Evolutionary conservation across 1,139 yeast species (phyloP).

Genomic region (Chernovozyma aurita): DNA sequence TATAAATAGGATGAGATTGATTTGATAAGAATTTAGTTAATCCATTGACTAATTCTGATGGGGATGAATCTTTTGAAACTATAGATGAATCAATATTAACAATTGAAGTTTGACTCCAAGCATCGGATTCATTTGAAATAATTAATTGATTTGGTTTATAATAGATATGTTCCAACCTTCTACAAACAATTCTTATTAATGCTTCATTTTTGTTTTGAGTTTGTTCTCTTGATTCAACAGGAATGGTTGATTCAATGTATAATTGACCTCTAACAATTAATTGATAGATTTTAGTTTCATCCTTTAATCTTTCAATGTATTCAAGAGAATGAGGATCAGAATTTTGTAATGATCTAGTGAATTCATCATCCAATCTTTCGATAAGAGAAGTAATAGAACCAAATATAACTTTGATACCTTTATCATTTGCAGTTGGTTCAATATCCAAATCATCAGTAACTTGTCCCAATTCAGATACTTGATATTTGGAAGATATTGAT

Average conservation of each 20-base stretch:
- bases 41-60: constrained; percentile 52
- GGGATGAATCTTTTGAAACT: constrained; percentile 27
- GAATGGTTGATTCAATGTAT: constrained; percentile 67
- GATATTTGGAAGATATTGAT: constrained; percentile 40
- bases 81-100: constrained; percentile 25
- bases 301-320: constrained; percentile 85
- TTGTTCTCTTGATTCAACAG: constrained; percentile 32
- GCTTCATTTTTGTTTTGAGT: constrained; percentile 47
- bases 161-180: constrained; percentile 90
- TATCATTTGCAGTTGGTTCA: constrained; percentile 62
- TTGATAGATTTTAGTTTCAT: constrained; percentile 73
- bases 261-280: constrained; percentile 81
- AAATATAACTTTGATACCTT: constrained; percentile 68
- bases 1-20: constrained; percentile 63
- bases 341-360: constrained; percentile 78
- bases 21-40: constrained; percentile 63
- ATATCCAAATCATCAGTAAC: constrained; percentile 77
- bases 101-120: constrained; percentile 55
- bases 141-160: constrained; percentile 84
- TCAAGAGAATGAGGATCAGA: constrained; percentile 95
- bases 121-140: constrained; percentile 59
- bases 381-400: constrained; percentile 86
- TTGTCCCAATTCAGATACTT: constrained; percentile 73
- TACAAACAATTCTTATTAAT: constrained; percentile 70
- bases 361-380: constrained; percentile 94